These are phyloP conservation scores for Scopulariopsis brevicaulis DNA, from an alignment of 2,329 filamentous ascomycete species.

Conservation along the genomic window DNA sequence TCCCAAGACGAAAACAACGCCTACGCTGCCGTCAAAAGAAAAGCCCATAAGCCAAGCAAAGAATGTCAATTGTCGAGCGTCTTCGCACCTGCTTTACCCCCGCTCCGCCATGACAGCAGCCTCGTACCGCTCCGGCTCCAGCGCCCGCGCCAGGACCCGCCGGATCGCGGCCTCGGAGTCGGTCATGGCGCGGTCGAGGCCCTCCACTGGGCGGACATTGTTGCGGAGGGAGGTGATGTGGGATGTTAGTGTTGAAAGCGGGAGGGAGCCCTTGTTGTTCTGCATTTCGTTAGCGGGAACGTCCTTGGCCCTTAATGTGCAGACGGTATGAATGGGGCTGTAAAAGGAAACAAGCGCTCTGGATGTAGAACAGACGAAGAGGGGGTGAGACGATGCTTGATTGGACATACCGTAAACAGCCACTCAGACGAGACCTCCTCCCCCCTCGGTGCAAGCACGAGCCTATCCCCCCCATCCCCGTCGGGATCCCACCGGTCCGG, in stretches of 20 bases:
- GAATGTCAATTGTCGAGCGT: neutral
- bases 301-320: neutral
- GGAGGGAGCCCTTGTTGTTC: constrained; percentile 14
- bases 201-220: constrained; percentile 42
- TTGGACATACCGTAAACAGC: constrained; percentile 18
- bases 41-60: neutral
- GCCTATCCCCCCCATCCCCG: neutral
- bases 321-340: neutral
- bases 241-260: neutral
- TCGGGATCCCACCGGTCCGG: constrained; percentile 4
- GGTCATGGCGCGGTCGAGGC: constrained; percentile 34
- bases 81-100: neutral
- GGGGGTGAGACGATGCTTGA: neutral
- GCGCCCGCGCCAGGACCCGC: constrained; percentile 31
- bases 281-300: constrained; percentile 9
- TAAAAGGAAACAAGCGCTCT: neutral
- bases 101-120: constrained; percentile 30
- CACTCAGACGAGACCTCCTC: constrained; percentile 3
- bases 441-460: constrained; percentile 32
- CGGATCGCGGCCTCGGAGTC: constrained; percentile 37
- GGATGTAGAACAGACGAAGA: neutral
- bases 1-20: no score
- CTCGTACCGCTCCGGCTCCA: constrained; percentile 33
- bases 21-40: neutral
- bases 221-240: constrained; percentile 45